These are phyloP conservation scores for Phytophthora hibernalis DNA, from an alignment of 352 stramenopile species.

Conservation along the genomic window DNA sequence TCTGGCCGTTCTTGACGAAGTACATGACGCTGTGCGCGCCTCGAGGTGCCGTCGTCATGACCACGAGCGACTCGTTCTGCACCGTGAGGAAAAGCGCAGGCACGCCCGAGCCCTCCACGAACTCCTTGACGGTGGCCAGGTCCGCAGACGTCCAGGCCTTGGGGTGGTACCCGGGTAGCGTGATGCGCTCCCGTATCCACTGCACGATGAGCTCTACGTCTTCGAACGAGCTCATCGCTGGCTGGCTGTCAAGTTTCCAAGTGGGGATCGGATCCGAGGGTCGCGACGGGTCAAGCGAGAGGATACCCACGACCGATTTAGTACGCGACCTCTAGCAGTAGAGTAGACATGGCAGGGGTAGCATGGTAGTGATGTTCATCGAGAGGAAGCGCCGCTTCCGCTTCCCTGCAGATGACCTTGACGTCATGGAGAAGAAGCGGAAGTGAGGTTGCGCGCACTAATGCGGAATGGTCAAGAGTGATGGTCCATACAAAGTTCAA, in stretches of 20 bases:
- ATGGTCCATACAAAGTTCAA: no score
- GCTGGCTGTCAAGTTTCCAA: neutral
- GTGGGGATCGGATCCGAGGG: slow-evolving; percentile 7
- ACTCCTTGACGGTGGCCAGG: slow-evolving; percentile 84
- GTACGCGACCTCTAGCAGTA: neutral
- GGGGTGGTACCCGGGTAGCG: slow-evolving; percentile 69
- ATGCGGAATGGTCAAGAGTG: neutral
- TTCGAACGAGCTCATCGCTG: slow-evolving; percentile 81
- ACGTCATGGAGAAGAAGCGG: no score
- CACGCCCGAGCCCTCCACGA: slow-evolving; percentile 73
- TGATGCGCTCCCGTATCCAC: slow-evolving; percentile 87
- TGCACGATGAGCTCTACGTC: slow-evolving; percentile 86
- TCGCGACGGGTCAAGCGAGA: slow-evolving; percentile 10
- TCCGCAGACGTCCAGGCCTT: slow-evolving; percentile 82
- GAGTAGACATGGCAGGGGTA: neutral
- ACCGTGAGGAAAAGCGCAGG: slow-evolving; percentile 76
- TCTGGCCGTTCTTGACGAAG: slow-evolving; percentile 90
- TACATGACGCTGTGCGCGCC: slow-evolving; percentile 74
- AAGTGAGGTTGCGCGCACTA: neutral
- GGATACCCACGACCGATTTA: slow-evolving; percentile 2
- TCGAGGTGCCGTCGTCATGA: slow-evolving; percentile 68
- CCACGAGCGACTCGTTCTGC: slow-evolving; percentile 50
- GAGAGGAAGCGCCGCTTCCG: neutral
- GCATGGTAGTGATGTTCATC: neutral
- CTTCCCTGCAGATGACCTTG: no score